Evolutionary conservation across 2,329 filamentous ascomycete species (phyloP), one percentile per base, ranked within the genome.

Genomic region (Leptoxyphium fumago): DNA sequence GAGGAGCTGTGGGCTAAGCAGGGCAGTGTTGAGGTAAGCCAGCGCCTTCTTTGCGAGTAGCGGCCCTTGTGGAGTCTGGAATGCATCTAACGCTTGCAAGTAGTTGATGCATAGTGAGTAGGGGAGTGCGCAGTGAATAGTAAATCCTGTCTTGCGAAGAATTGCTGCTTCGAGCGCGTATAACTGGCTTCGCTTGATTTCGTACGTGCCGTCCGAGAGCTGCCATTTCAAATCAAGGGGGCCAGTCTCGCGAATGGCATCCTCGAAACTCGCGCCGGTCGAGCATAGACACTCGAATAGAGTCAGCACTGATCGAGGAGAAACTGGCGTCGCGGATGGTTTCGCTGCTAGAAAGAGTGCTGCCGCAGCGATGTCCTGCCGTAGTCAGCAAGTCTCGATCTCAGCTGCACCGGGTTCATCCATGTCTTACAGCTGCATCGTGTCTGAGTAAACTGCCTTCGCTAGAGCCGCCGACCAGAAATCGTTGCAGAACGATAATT

Each of bases 101-200:
- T 96, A 98, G 5, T 88, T 95, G 46, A 96, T 75, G 46, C 84
- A 84, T 11, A 96, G 75, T 0, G 83, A 75, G 57, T 96, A 85
- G 0, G 91, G 91, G 0, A 95, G 72, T 1, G 84, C 78, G 10
- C 93, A 84, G 52, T 91, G 84, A 1, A 81, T 84, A 55, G 93
- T 76, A 62, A 94, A 96, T 11, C 80, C 79, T 0, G 95, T 70
- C 0, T 77, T 72, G 47, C 78, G 77, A 1, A 96, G 72, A 14
- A 96, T 77, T 36, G 79, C 76, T 2, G 82, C 76, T 63, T 98
- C 91, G 41, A 80, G 73, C n/a, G 73, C 67, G 39, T 93, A 72
- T 5, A 96, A 70, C 11, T 72, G 70, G 15, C 69, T 64, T 50
- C 81, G 77, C 53, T 77, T 76, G 45, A 70, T 59, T 47, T 80